Conservation (phyloP, 108 stramenopile genomes). For the Nannochloropsis salina region DNA sequence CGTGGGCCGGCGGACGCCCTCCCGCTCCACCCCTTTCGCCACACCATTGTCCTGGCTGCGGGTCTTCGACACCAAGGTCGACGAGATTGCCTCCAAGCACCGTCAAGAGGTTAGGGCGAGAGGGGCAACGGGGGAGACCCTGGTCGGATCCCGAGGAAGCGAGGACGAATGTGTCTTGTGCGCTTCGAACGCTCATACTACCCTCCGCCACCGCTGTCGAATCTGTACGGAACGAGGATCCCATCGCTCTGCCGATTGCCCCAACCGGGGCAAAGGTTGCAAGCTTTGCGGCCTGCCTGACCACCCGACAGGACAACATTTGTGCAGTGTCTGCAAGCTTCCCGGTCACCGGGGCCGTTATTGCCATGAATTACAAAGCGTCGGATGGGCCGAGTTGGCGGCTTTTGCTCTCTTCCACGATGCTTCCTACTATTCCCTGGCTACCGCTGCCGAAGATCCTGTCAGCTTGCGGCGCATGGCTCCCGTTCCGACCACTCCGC, state of each 20-base stretch:
- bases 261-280: background rate
- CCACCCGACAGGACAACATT: background rate
- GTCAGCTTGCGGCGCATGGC: background rate
- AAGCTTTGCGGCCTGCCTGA: background rate
- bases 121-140: background rate
- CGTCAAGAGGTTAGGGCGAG: background rate
- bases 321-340: background rate
- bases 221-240: background rate
- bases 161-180: background rate
- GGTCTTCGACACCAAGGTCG: background rate
- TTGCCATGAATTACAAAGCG: background rate
- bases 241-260: constrained; percentile 13
- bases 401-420: constrained; percentile 17
- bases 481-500: background rate
- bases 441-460: background rate
- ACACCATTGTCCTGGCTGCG: background rate
- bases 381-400: background rate
- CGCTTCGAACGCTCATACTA: background rate
- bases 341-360: background rate
- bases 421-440: background rate
- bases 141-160: background rate
- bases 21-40: background rate
- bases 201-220: constrained; percentile 19
- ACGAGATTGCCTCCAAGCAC: background rate
- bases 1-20: background rate